These are phyloP conservation scores for Fonsecaea monophora DNA, from an alignment of 2,329 filamentous ascomycete genomes.

Conservation along the genomic window DNA sequence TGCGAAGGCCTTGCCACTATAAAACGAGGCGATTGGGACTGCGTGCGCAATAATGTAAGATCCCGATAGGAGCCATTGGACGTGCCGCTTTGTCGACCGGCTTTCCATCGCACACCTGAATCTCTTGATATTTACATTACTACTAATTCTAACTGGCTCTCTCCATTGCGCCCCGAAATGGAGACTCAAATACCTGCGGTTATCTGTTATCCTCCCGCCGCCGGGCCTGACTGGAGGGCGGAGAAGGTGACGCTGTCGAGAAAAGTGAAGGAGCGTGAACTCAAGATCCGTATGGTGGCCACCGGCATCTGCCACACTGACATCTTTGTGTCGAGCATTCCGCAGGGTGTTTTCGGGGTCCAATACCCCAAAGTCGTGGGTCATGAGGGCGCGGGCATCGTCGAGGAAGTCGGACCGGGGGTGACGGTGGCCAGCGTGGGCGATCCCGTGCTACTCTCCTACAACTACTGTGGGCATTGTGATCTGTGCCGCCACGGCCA, in stretches of 20 bases:
- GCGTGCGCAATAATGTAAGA: no score
- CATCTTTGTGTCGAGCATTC: slow-evolving; percentile 53
- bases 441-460: slow-evolving; percentile 59
- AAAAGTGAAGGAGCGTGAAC: slow-evolving; percentile 47
- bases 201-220: neutral
- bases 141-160: no score
- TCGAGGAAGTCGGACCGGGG: slow-evolving; percentile 52
- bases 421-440: slow-evolving; percentile 52
- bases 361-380: slow-evolving; percentile 59
- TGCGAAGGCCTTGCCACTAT: no score
- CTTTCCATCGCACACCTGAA: no score
- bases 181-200: no score
- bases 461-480: slow-evolving; percentile 56
- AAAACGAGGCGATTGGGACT: no score
- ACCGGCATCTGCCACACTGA: slow-evolving; percentile 65
- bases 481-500: slow-evolving; percentile 54
- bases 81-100: no score
- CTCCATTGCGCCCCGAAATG: no score
- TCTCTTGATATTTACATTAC: no score
- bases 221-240: slow-evolving; percentile 21
- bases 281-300: slow-evolving; percentile 61
- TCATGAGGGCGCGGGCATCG: slow-evolving; percentile 63
- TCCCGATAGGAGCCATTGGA: no score
- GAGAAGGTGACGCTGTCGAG: slow-evolving; percentile 16
- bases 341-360: slow-evolving; percentile 45